Evolutionary conservation across 148 eudicot genomes (phyloP).

Genomic region (Oxyria digyna): DNA sequence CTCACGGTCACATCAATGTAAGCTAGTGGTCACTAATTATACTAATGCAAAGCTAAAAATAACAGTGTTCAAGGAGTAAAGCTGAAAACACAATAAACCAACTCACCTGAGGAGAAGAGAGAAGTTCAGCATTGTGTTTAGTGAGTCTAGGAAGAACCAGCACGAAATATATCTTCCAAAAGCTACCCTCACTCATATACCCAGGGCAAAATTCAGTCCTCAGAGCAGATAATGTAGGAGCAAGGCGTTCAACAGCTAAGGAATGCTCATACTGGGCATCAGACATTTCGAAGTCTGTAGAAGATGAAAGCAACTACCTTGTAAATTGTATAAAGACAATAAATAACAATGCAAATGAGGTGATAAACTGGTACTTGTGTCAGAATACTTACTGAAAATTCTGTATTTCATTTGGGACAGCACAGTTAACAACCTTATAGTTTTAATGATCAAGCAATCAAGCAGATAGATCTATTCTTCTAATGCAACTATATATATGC

Average conservation of each 20-base stretch:
- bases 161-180: constrained; percentile 96
- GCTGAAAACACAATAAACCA: not conserved
- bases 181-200: constrained; percentile 74
- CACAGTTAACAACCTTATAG: not conserved
- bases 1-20: no score
- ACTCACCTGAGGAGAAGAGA: constrained; percentile 77
- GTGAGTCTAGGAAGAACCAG: constrained; percentile 75
- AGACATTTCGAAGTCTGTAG: constrained; percentile 73
- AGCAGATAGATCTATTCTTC: not conserved
- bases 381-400: not conserved
- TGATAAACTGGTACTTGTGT: not conserved
- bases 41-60: not conserved
- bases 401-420: not conserved
- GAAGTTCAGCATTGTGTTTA: constrained; percentile 52
- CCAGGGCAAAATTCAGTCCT: constrained; percentile 88
- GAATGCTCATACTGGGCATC: constrained; percentile 97
- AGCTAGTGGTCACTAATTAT: no score
- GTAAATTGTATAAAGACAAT: constrained; percentile 6
- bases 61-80: not conserved
- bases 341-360: not conserved
- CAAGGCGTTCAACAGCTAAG: constrained; percentile 77
- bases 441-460: not conserved
- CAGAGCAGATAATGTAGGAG: constrained; percentile 72
- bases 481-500: not conserved
- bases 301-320: constrained; percentile 1